Base-by-base conservation (phyloP, 345 rosid species). In the Zanthoxylum bungeanum region DNA sequence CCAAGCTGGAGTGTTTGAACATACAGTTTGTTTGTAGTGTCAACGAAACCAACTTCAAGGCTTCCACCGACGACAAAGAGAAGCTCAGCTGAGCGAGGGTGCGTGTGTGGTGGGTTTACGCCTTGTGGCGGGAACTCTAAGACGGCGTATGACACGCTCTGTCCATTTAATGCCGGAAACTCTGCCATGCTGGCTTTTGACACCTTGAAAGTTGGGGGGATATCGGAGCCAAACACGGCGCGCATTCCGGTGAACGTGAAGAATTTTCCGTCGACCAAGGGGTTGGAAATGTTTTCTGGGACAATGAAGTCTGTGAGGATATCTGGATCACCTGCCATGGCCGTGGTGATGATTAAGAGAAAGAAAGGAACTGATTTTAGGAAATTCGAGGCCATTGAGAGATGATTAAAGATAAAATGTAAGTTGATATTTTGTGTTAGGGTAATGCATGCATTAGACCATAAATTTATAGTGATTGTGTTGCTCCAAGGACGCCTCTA, bases 41-140 rank as follows among this genome's bases (percentile, higher is more conserved):
- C 78, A 4, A 78, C 58, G 5, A 74, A 70, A 0, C 82, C 78
- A 4, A 78, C 82, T 24, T 74, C 58, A 5, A 78, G 73, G 40
- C 42, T 14, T 7, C 78, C 76, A 14, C 37, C 10, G 39, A 37
- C 21, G 4, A 71, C 59, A 50, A 74, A 58, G 1, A 78, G 71
- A 16, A 77, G 81, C 68, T 73, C 77, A 4, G 81, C 33, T 10
- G 77, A 72, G 21, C 74, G 72, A 2, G 80, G 80, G 52, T 77
- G 80, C 1, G 68, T 69, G 58, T 78, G 81, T 16, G 75, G 68
- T 3, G 77, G 81, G 64, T 78, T 73, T 12, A 73, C 51, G 5
- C 72, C 21, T 44, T 62, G 72, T 1, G 52, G 63, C 1, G 81
- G 77, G 34, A 11, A 78, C 51, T 69, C 55, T 8, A 78, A 42